Evolutionary conservation across 805 yeast genomes (phyloP).

Genomic region (Kodamaea leandrae): DNA sequence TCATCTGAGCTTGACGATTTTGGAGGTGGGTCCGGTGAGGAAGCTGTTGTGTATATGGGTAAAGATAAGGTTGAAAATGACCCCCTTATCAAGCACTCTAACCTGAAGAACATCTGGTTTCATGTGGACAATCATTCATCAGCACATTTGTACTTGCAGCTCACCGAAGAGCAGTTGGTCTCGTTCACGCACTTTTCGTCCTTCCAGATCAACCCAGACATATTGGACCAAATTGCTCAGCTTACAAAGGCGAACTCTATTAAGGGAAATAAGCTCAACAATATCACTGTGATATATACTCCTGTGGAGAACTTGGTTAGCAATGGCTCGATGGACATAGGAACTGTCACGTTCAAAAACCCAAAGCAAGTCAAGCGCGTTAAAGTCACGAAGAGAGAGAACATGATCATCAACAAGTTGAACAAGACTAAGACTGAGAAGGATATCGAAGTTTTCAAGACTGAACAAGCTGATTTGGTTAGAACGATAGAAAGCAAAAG

Average conservation of each 20-base stretch:
- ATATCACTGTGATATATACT: constrained; percentile 65
- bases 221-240: constrained; percentile 56
- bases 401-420: constrained; percentile 56
- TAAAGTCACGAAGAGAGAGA: constrained; percentile 55
- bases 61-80: constrained; percentile 68
- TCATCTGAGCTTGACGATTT: constrained; percentile 15
- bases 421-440: constrained; percentile 63
- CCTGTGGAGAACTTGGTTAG: constrained; percentile 70
- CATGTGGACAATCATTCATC: constrained; percentile 76
- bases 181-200: constrained; percentile 39
- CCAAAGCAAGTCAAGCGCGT: constrained; percentile 51
- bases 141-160: constrained; percentile 71
- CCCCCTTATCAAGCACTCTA: constrained; percentile 55
- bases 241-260: constrained; percentile 76
- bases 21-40: constrained; percentile 26
- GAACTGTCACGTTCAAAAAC: constrained; percentile 73
- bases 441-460: constrained; percentile 43
- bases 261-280: constrained; percentile 67
- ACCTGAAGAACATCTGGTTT: constrained; percentile 71
- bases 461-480: constrained; percentile 27
- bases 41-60: constrained; percentile 58
- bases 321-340: constrained; percentile 70
- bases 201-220: constrained; percentile 36
- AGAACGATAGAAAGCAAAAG: constrained; percentile 36
- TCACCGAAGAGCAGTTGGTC: constrained; percentile 47